Evolutionary conservation across 2,329 filamentous ascomycete genomes (phyloP).

Genomic region (Penicillium brevicompactum): DNA sequence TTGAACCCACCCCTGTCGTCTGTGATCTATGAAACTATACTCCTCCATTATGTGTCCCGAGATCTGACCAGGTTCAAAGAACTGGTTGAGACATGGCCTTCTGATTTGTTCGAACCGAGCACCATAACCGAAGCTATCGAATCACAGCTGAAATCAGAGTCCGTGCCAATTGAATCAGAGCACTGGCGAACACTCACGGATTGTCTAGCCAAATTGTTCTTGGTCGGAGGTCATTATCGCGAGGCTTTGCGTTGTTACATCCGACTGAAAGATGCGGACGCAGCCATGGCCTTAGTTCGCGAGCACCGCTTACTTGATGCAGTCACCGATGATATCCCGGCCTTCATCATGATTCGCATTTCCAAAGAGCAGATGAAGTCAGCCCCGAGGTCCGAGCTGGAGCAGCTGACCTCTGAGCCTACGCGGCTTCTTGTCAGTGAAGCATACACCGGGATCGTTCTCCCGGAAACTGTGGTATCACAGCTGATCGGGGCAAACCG

Average conservation of each 20-base stretch:
- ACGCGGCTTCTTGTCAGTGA: conserved; percentile 87
- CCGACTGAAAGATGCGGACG: conserved; percentile 85
- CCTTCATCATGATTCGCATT: conserved; percentile 85
- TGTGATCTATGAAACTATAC: conserved; percentile 82
- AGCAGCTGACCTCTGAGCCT: conserved; percentile 78
- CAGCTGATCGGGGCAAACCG: conserved; percentile 72
- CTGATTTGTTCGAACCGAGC: conserved; percentile 78
- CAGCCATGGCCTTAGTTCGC: conserved; percentile 80
- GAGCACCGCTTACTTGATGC: conserved; percentile 89
- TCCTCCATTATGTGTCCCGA: conserved; percentile 82
- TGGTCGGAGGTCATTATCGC: conserved; percentile 76
- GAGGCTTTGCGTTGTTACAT: conserved; percentile 91
- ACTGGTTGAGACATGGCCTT: conserved; percentile 79
- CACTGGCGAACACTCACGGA: conserved; percentile 93
- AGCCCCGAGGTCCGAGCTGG: conserved; percentile 70
- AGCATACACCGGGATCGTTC: conserved; percentile 83
- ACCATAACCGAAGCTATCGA: conserved; percentile 78
- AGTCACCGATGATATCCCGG: conserved; percentile 84
- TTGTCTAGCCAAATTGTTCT: conserved; percentile 78
- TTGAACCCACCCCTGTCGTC: conserved; percentile 77
- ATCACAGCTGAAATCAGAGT: conserved; percentile 75
- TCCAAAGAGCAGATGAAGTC: conserved; percentile 67
- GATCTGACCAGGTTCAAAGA: conserved; percentile 76
- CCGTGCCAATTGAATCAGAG: conserved; percentile 73
- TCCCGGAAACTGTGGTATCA: conserved; percentile 72